These are phyloP conservation scores for Talinum fruticosum DNA, from an alignment of 148 eudicot genomes.

Conservation along the genomic window DNA sequence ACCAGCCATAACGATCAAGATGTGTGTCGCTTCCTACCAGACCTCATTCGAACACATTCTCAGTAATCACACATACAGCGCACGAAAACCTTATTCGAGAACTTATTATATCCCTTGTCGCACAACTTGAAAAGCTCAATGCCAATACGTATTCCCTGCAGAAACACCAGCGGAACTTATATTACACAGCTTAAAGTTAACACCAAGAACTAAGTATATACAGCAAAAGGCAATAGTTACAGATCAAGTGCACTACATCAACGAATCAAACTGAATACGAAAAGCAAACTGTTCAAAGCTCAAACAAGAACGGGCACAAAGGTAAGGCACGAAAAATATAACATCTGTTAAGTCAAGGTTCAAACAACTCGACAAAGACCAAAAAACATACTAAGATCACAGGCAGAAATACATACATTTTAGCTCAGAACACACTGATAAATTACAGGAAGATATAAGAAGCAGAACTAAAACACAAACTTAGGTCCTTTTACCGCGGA, in stretches of 20 bases:
- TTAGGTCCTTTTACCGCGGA: constrained; percentile 32
- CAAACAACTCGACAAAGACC: not conserved
- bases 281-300: not conserved
- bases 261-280: not conserved
- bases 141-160: not conserved
- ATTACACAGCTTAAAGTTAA: not conserved
- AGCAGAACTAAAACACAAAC: constrained; percentile 8
- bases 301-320: not conserved
- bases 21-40: not conserved
- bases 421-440: constrained; percentile 3
- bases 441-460: constrained; percentile 15
- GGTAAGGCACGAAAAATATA: not conserved
- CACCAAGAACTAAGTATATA: not conserved
- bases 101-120: too few relatives aligned
- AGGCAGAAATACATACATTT: not conserved
- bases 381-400: not conserved
- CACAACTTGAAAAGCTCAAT: too few relatives aligned
- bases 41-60: not conserved
- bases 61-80: not conserved
- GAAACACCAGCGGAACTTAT: not conserved
- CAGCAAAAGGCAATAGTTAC: not conserved
- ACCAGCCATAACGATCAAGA: not conserved
- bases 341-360: not conserved
- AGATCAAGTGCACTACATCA: not conserved
- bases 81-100: not conserved